Evolutionary conservation across 768 basidiomycete species (phyloP).

Genomic region (Mycena venus): DNA sequence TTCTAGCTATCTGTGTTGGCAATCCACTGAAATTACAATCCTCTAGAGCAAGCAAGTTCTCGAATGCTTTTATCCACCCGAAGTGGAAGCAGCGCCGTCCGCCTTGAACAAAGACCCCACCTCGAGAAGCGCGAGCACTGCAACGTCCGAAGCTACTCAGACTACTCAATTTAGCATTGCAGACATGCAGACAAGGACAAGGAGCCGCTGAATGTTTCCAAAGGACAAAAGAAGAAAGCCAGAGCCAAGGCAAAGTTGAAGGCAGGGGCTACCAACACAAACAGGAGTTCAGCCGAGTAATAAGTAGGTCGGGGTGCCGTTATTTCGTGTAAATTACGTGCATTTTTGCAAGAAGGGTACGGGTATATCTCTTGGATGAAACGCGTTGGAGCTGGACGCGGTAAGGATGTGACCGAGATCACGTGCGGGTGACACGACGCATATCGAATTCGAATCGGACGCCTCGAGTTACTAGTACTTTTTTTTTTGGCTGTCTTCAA

Average conservation of each 20-base stretch:
- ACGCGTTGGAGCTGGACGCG: no score
- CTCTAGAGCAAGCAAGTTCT: conserved; percentile 2
- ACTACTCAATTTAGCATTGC: neutral
- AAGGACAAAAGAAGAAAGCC: conserved; percentile 22
- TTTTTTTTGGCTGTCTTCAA: no score
- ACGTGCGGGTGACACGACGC: no score
- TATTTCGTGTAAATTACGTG: no score
- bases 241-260: conserved; percentile 20
- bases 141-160: neutral
- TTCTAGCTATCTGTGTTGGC: neutral
- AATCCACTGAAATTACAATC: neutral
- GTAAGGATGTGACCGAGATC: no score
- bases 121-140: neutral
- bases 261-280: neutral
- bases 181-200: no score
- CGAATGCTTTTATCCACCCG: neutral
- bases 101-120: neutral
- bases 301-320: no score
- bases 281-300: no score
- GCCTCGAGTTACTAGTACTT: no score
- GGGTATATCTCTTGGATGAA: no score
- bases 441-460: no score
- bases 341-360: no score
- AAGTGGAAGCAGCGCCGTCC: neutral
- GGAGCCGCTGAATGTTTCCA: neutral